Evolutionary conservation across 2,329 filamentous ascomycete species (phyloP).

Genomic region (Aspergillus fructus): DNA sequence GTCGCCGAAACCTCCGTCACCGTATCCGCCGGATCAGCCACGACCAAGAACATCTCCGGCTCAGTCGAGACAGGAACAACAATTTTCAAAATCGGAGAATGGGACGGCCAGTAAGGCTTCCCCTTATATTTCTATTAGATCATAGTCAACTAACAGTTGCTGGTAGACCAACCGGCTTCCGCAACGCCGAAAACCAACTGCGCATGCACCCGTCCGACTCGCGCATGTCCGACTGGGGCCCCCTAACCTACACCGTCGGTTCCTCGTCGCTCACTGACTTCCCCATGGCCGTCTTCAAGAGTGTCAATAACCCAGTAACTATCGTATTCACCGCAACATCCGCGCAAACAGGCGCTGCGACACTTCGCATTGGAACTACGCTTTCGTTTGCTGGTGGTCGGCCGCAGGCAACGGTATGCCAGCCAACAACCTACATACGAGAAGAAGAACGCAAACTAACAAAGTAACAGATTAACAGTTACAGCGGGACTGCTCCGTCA

Average conservation of each 20-base stretch:
- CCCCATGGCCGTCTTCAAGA: slow-evolving; percentile 66
- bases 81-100: slow-evolving; percentile 65
- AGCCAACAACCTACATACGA: not conserved
- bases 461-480: slow-evolving; percentile 52
- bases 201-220: slow-evolving; percentile 68
- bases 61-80: slow-evolving; percentile 50
- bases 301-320: slow-evolving; percentile 58
- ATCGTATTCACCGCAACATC: slow-evolving; percentile 60
- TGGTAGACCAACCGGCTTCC: slow-evolving; percentile 57
- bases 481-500: slow-evolving; percentile 47
- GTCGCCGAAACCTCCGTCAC: slow-evolving; percentile 52
- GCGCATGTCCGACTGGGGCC: slow-evolving; percentile 63
- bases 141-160: not conserved
- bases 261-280: slow-evolving; percentile 54
- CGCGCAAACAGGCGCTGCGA: slow-evolving; percentile 53
- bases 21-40: slow-evolving; percentile 52
- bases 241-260: slow-evolving; percentile 62
- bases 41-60: slow-evolving; percentile 53
- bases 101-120: slow-evolving; percentile 55
- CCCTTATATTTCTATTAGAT: not conserved
- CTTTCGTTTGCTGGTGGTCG: slow-evolving; percentile 61
- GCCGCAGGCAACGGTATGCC: slow-evolving; percentile 47
- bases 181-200: slow-evolving; percentile 65
- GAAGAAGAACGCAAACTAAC: not conserved
- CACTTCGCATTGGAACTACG: slow-evolving; percentile 65